phyloP scores from a whole-genome alignment of 179 eudicot species.

The Pouteria campechiana region DNA sequence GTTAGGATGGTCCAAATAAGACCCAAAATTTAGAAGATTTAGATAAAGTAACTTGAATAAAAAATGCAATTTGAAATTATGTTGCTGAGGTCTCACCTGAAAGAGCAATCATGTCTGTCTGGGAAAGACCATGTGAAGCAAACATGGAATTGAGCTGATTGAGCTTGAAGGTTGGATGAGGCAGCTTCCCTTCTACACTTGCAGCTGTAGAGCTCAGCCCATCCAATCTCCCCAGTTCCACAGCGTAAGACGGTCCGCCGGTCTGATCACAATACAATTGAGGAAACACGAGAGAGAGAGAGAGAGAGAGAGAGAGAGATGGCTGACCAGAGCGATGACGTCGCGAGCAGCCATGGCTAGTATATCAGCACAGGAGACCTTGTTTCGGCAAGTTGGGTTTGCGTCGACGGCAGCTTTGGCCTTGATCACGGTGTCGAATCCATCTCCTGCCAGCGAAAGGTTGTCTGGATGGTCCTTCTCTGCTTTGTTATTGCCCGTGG shows the following conservation, averaged over 20 bases:
- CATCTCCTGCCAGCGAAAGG: slow-evolving; percentile 66
- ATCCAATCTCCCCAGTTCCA: slow-evolving; percentile 79
- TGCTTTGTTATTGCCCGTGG: slow-evolving; percentile 34
- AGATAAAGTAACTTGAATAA: neutral
- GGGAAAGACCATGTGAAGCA: slow-evolving; percentile 41
- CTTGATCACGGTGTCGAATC: slow-evolving; percentile 64
- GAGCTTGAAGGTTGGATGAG: slow-evolving; percentile 44
- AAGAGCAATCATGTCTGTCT: slow-evolving; percentile 76
- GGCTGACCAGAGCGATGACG: slow-evolving; percentile 51
- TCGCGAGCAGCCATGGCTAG: slow-evolving; percentile 81
- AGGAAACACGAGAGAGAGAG: neutral
- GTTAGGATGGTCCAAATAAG: too few species aligned
- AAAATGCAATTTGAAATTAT: neutral
- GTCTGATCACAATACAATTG: slow-evolving; percentile 23
- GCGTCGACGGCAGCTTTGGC: slow-evolving; percentile 77
- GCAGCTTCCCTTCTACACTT: slow-evolving; percentile 52
- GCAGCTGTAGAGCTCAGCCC: slow-evolving; percentile 60
- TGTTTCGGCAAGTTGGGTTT: slow-evolving; percentile 46
- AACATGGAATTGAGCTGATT: slow-evolving; percentile 52
- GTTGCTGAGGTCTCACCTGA: slow-evolving; percentile 33
- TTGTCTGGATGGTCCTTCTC: slow-evolving; percentile 71
- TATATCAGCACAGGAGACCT: slow-evolving; percentile 88
- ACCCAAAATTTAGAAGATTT: too few species aligned
- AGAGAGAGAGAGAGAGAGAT: neutral
- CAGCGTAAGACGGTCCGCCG: slow-evolving; percentile 64